phyloP scores from a whole-genome alignment of 768 basidiomycete genomes.

The Podaxis sp. region DNA sequence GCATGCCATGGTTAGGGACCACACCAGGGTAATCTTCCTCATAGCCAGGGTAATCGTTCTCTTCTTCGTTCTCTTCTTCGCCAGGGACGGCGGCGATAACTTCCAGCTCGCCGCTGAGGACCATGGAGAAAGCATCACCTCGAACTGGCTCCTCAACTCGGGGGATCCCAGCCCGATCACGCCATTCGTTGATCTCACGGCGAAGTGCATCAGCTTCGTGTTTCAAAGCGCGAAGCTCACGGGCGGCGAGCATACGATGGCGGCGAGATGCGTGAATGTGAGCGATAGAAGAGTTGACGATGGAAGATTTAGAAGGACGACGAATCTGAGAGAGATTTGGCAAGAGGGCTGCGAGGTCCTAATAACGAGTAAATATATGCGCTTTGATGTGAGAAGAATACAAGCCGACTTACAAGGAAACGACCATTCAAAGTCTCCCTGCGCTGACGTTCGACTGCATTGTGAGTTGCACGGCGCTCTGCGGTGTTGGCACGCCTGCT shows the following conservation, averaged over 20 bases:
- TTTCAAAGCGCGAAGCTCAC: conserved; percentile 76
- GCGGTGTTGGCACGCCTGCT: conserved; percentile 91
- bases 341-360: conserved; percentile 86
- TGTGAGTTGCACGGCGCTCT: conserved; percentile 94
- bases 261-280: conserved; percentile 81
- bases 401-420: conserved; percentile 61
- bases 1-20: not conserved
- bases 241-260: conserved; percentile 75
- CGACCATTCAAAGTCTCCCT: conserved; percentile 90
- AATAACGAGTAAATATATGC: conserved; percentile 1
- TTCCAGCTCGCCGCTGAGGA: conserved; percentile 68
- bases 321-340: conserved; percentile 89
- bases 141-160: conserved; percentile 70
- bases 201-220: conserved; percentile 83
- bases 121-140: conserved; percentile 67
- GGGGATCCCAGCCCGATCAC: conserved; percentile 67
- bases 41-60: conserved; percentile 22
- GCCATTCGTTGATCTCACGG: conserved; percentile 92
- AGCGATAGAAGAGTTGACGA: conserved; percentile 94
- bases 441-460: conserved; percentile 92
- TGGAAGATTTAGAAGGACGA: conserved; percentile 92
- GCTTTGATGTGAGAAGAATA: conserved; percentile 1
- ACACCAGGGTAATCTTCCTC: conserved; percentile 6
- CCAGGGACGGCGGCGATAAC: conserved; percentile 45
- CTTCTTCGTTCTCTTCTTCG: conserved; percentile 40